phyloP scores from a whole-genome alignment of 768 basidiomycete genomes.

The Sutorius australiensis region DNA sequence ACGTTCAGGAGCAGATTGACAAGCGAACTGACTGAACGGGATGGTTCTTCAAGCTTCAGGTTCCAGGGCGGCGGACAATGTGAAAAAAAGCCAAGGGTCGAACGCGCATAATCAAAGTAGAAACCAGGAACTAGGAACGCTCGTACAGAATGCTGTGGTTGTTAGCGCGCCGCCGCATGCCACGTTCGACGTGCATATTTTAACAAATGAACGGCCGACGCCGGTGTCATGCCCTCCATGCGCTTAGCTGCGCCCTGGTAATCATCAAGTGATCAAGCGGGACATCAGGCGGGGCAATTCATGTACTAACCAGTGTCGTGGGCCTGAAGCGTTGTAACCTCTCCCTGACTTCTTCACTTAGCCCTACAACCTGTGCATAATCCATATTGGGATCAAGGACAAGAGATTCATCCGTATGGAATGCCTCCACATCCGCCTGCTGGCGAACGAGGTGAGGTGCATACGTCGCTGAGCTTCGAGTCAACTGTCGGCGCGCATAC shows the following conservation, averaged over 20 bases:
- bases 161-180: conserved; percentile 1
- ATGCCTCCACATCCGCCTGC: conserved; percentile 67
- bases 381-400: conserved; percentile 66
- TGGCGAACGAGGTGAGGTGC: conserved; percentile 64
- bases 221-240: conserved; percentile 92
- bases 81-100: background rate
- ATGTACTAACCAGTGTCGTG: conserved; percentile 54
- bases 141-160: background rate
- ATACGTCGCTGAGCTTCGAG: conserved; percentile 50
- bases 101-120: background rate
- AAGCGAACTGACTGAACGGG: background rate
- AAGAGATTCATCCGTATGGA: conserved; percentile 73
- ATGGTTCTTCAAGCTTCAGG: background rate
- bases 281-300: background rate
- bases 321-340: conserved; percentile 59
- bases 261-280: background rate
- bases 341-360: conserved; percentile 76
- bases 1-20: background rate
- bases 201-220: conserved; percentile 63
- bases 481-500: conserved; percentile 2
- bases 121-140: background rate
- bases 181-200: conserved; percentile 51
- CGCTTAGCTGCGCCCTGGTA: conserved; percentile 85
- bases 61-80: background rate
- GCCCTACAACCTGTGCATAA: conserved; percentile 58